These are phyloP conservation scores for Ceraceosorus guamensis DNA, from an alignment of 1,284 basidiomycete species.

Conservation along the genomic window DNA sequence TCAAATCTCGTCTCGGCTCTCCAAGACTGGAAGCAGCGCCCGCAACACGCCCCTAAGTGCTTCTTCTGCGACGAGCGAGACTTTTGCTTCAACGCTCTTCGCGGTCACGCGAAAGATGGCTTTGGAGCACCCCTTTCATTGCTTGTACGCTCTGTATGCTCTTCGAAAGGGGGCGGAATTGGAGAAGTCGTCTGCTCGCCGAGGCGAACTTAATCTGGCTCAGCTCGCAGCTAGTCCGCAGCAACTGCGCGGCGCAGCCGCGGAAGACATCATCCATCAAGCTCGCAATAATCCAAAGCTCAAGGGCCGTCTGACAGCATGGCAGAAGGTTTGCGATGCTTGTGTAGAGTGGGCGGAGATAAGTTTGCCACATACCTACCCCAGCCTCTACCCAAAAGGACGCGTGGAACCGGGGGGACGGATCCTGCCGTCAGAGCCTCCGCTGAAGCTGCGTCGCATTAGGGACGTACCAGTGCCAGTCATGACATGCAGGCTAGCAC, in stretches of 20 bases:
- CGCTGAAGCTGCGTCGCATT: constrained; percentile 18
- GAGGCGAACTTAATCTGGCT: constrained; percentile 3
- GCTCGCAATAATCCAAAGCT: constrained; percentile 53
- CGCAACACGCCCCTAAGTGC: constrained; percentile 8
- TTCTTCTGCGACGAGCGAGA: constrained; percentile 25
- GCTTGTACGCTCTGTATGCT: constrained; percentile 80
- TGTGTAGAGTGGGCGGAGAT: constrained; percentile 74
- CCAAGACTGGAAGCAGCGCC: constrained; percentile 42
- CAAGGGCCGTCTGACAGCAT: constrained; percentile 54
- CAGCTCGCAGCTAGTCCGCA: constrained; percentile 4
- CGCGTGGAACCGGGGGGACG: constrained; percentile 19
- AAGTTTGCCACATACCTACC: constrained; percentile 51
- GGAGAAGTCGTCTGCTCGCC: not conserved
- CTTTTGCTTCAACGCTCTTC: constrained; percentile 63
- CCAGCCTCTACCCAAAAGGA: constrained; percentile 20
- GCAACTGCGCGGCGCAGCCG: constrained; percentile 58
- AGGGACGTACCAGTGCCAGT: constrained; percentile 56
- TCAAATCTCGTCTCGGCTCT: constrained; percentile 79
- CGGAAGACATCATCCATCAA: constrained; percentile 61
- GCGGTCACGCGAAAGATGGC: constrained; percentile 68
- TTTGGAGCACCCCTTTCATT: constrained; percentile 86
- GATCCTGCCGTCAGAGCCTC: constrained; percentile 17
- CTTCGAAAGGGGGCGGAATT: constrained; percentile 23
- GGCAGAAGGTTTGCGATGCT: constrained; percentile 65
- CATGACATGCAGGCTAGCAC: constrained; percentile 63